Percentiles rank a stretch among this genome's conserved stretches.
phyloP scores from a whole-genome alignment of 305 asterid genomes.

The Fraxinus greggii region DNA sequence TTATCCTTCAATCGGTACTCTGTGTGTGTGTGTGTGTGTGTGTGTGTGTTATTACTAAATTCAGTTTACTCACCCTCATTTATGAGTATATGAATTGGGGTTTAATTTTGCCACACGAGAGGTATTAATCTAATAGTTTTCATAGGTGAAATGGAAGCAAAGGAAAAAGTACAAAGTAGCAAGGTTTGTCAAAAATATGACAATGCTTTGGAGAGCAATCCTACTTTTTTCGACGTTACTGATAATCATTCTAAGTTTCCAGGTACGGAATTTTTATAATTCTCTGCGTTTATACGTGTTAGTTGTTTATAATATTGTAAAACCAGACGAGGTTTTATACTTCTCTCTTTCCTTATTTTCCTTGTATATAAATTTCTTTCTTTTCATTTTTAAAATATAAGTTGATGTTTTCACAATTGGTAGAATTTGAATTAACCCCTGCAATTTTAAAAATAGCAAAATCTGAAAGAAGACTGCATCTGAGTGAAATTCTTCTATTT shows the following conservation, averaged over 20 bases:
- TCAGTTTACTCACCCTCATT: constrained; percentile 8
- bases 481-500: constrained; percentile 20
- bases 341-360: constrained; percentile 5
- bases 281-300: background rate
- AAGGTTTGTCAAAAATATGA: constrained; percentile 33
- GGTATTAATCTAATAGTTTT: background rate
- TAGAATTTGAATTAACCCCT: constrained; percentile 21
- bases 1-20: constrained; percentile 1
- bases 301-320: background rate
- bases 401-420: constrained; percentile 10
- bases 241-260: constrained; percentile 20
- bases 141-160: constrained; percentile 24
- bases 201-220: constrained; percentile 24
- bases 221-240: constrained; percentile 23
- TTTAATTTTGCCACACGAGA: constrained; percentile 5
- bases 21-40: background rate
- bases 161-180: constrained; percentile 21
- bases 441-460: constrained; percentile 23
- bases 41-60: background rate
- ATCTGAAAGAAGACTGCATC: constrained; percentile 24
- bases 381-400: background rate
- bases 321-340: background rate
- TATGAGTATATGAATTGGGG: constrained; percentile 12
- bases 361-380: background rate
- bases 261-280: constrained; percentile 17